phyloP scores from a whole-genome alignment of 2,329 filamentous ascomycete species.

The Stagonosporopsis cucurbitacearum region DNA sequence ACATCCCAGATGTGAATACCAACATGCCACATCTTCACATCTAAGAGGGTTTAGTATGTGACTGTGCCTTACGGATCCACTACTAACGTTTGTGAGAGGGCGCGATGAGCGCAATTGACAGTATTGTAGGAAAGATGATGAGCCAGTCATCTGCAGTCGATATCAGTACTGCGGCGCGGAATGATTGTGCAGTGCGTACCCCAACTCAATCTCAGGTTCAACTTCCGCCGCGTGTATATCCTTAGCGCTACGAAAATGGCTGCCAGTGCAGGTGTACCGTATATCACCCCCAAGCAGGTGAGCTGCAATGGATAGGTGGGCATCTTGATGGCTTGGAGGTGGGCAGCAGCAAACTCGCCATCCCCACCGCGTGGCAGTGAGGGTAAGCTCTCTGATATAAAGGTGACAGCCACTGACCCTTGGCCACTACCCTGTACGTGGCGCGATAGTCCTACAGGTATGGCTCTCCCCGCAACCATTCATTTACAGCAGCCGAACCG shows the following conservation, averaged over 20 bases:
- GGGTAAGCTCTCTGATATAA: slow-evolving; percentile 16
- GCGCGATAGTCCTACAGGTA: slow-evolving; percentile 7
- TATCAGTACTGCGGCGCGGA: neutral
- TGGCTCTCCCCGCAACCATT: slow-evolving; percentile 17
- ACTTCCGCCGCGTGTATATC: slow-evolving; percentile 48
- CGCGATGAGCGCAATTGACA: slow-evolving; percentile 48
- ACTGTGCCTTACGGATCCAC: neutral
- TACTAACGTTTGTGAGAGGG: slow-evolving; percentile 46
- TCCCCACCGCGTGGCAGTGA: slow-evolving; percentile 11
- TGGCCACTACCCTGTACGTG: slow-evolving; percentile 4
- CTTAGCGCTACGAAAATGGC: slow-evolving; percentile 44
- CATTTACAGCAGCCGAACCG: slow-evolving; percentile 12
- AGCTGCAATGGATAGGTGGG: slow-evolving; percentile 48
- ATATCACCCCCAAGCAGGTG: slow-evolving; percentile 48
- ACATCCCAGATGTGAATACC: slow-evolving; percentile 48
- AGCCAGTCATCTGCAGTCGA: slow-evolving; percentile 47
- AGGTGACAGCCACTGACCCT: slow-evolving; percentile 9
- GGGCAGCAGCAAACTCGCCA: slow-evolving; percentile 16
- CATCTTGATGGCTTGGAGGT: slow-evolving; percentile 40
- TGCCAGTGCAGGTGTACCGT: slow-evolving; percentile 42
- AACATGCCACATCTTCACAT: slow-evolving; percentile 50
- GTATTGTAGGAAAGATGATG: slow-evolving; percentile 43
- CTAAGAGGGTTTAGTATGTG: slow-evolving; percentile 18
- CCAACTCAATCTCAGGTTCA: slow-evolving; percentile 46
- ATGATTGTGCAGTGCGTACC: slow-evolving; percentile 30